Percentiles rank a stretch among this genome's conserved stretches.
These are phyloP conservation scores for Quercus parvula DNA, from an alignment of 306 rosid species.

Conservation along the genomic window DNA sequence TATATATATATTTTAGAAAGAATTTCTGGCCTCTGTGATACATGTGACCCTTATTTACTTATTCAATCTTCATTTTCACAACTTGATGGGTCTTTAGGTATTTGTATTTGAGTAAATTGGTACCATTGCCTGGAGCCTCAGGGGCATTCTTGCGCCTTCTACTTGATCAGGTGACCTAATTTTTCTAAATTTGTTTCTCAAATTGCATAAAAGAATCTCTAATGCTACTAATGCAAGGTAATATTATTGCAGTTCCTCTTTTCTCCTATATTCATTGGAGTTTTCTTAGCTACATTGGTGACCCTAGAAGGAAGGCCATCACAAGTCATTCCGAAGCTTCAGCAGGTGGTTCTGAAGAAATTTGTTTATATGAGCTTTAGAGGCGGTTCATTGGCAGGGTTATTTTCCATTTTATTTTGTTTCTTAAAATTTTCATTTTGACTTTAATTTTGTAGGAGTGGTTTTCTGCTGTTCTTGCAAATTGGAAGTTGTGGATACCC, in stretches of 20 bases:
- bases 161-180: slow-evolving; percentile 75
- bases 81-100: slow-evolving; percentile 49
- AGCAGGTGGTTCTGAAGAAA: slow-evolving; percentile 57
- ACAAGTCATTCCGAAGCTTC: slow-evolving; percentile 74
- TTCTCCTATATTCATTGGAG: slow-evolving; percentile 75
- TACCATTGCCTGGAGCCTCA: slow-evolving; percentile 69
- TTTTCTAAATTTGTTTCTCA: neutral
- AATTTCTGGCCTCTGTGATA: neutral
- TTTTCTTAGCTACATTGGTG: slow-evolving; percentile 73
- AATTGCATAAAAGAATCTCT: neutral
- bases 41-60: neutral
- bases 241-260: slow-evolving; percentile 68
- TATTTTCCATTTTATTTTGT: slow-evolving; percentile 3
- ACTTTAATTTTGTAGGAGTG: slow-evolving; percentile 63
- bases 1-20: neutral
- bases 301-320: slow-evolving; percentile 79
- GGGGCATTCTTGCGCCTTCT: slow-evolving; percentile 85
- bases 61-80: slow-evolving; percentile 3
- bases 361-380: slow-evolving; percentile 12
- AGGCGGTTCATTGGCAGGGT: slow-evolving; percentile 6
- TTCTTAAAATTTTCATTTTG: slow-evolving; percentile 10
- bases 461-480: slow-evolving; percentile 82
- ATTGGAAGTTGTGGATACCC: slow-evolving; percentile 98
- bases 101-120: slow-evolving; percentile 80
- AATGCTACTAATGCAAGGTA: slow-evolving; percentile 17